These are phyloP conservation scores for Kuraishia ogatae DNA, from an alignment of 805 yeast species.

Conservation along the genomic window DNA sequence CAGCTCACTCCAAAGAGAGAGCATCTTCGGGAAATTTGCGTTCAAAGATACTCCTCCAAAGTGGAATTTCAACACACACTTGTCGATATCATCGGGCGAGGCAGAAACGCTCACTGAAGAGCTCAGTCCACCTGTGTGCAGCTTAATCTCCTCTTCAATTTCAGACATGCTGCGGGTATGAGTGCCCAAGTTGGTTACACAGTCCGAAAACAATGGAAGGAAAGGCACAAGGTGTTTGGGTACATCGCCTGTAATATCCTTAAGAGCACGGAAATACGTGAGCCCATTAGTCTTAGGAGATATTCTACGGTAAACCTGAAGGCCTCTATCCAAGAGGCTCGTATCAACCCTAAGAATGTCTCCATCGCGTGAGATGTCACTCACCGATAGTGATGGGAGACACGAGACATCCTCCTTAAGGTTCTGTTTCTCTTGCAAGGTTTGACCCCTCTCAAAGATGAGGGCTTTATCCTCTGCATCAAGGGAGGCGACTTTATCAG, in stretches of 20 bases:
- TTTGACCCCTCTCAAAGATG: constrained; percentile 52
- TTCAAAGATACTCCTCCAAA: constrained; percentile 66
- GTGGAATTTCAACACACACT: constrained; percentile 44
- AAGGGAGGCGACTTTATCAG: constrained; percentile 31
- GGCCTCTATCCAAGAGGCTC: constrained; percentile 3
- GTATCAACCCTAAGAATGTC: constrained; percentile 28
- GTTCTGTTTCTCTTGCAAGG: constrained; percentile 55
- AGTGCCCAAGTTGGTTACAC: constrained; percentile 87
- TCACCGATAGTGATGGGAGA: constrained; percentile 67
- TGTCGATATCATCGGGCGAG: constrained; percentile 38
- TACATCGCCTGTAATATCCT: constrained; percentile 42
- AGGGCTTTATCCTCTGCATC: constrained; percentile 46
- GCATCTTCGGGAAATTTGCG: constrained; percentile 49
- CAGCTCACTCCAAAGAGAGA: constrained; percentile 62
- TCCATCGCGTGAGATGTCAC: constrained; percentile 62
- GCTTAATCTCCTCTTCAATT: constrained; percentile 76
- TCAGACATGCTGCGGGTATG: constrained; percentile 57
- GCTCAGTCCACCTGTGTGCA: constrained; percentile 77
- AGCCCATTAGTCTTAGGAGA: constrained; percentile 62
- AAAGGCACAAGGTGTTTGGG: constrained; percentile 60
- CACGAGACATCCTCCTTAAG: constrained; percentile 65
- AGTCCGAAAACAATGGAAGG: constrained; percentile 68
- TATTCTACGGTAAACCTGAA: constrained; percentile 18
- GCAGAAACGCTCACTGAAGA: constrained; percentile 51
- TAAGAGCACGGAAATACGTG: constrained; percentile 64